Conservation (phyloP, 2,329 filamentous ascomycete genomes). For the Exserohilum rostratum region DNA sequence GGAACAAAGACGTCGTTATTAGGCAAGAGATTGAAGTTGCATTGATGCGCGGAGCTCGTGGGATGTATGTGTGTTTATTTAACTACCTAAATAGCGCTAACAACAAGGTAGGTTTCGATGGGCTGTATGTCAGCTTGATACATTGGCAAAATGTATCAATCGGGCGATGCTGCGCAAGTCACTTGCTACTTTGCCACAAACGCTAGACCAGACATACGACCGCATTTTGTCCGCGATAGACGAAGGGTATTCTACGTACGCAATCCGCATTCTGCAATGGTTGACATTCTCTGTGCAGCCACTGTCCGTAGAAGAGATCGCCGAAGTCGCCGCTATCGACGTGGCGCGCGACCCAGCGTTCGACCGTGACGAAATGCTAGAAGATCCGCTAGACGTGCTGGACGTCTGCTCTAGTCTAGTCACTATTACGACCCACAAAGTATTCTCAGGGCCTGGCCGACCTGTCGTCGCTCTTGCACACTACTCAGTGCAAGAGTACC, state of each 20-base stretch:
- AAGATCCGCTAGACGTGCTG: slow-evolving; percentile 41
- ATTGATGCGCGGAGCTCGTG: slow-evolving; percentile 28
- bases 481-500: slow-evolving; percentile 48
- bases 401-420: slow-evolving; percentile 43
- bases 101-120: slow-evolving; percentile 31
- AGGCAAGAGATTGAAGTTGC: slow-evolving; percentile 32
- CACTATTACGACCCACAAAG: slow-evolving; percentile 19
- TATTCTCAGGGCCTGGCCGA: background rate
- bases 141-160: slow-evolving; percentile 26
- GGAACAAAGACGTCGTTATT: slow-evolving; percentile 31
- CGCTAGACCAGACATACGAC: slow-evolving; percentile 37
- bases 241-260: slow-evolving; percentile 21
- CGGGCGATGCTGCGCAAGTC: slow-evolving; percentile 22
- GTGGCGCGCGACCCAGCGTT: slow-evolving; percentile 33
- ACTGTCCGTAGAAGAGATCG: slow-evolving; percentile 29
- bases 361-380: slow-evolving; percentile 41
- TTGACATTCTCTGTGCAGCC: slow-evolving; percentile 30
- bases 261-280: slow-evolving; percentile 33
- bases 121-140: slow-evolving; percentile 35
- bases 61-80: slow-evolving; percentile 27
- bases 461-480: slow-evolving; percentile 35
- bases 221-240: slow-evolving; percentile 32
- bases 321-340: slow-evolving; percentile 37
- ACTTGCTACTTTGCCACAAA: slow-evolving; percentile 28
- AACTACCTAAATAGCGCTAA: slow-evolving; percentile 6